Evolutionary conservation across 306 rosid genomes (phyloP), one percentile per base, ranked within the genome.

Genomic region (Argentina anserina): DNA sequence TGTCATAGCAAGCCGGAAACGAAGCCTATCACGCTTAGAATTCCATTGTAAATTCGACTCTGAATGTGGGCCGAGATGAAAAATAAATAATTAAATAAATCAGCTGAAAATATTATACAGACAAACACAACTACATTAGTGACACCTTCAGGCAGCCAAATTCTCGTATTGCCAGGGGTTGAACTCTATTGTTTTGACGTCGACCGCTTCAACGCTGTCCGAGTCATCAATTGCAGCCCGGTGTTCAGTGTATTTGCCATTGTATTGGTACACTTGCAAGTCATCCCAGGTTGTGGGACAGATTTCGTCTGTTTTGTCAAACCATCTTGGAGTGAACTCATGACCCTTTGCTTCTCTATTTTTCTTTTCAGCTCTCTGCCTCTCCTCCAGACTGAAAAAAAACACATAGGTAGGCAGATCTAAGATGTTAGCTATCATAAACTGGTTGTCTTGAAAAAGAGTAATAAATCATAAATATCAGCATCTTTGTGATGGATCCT

Each of bases 241-340:
- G 68, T 90, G 90, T 7, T 80, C 65, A 0, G 86, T 39, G 53
- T 90, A 90, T 74, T 88, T 90, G 23, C 97, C 90, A 21, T 88
- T 90, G 82, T 86, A 88, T 25, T 79, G 75, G 80, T 90, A 90
- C 49, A 90, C 85, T 82, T 90, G 90, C 88, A 90, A 55, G 64
- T 88, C 90, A 47, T 92, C 97, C 97, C 97, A 90, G 18, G 91
- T 92, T 15, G 97, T 90, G 11, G 93, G 73, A 65, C 69, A 37
- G 56, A 90, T 75, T 79, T 90, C 97, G 10, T 80, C 82, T 55
- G 97, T 86, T 31, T 71, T 67, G 72, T 88, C 92, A 82, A 90
- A 90, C 97, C 97, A 90, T 74, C 79, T 88, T 23, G 97, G 82
- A 59, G 71, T 74, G 71, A 87, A 90, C 77, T 82, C 83, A 12